phyloP scores from a whole-genome alignment of 495 filamentous ascomycete genomes.

The Beverwykella pulmonaria region DNA sequence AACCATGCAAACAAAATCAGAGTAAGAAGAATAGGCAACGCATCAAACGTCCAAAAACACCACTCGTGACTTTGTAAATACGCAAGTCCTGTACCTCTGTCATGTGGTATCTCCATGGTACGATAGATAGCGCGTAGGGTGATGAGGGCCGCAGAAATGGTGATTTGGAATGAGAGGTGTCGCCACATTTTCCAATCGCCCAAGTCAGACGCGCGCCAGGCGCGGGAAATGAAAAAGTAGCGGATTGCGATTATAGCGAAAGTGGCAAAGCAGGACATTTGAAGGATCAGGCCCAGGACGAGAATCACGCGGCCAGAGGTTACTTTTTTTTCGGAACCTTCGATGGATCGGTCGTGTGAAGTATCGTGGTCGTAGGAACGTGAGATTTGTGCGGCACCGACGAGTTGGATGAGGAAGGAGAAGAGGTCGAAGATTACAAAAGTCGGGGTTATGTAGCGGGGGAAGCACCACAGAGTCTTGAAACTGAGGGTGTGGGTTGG shows the following conservation, averaged over 20 bases:
- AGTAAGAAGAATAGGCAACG: slow-evolving; percentile 19
- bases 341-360: slow-evolving; percentile 15
- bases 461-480: slow-evolving; percentile 31
- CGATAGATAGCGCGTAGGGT: slow-evolving; percentile 30
- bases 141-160: slow-evolving; percentile 27
- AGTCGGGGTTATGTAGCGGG: slow-evolving; percentile 27
- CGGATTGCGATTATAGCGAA: slow-evolving; percentile 31
- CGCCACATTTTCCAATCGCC: slow-evolving; percentile 36
- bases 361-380: slow-evolving; percentile 17
- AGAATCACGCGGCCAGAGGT: slow-evolving; percentile 22
- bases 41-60: slow-evolving; percentile 34
- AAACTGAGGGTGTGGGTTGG: slow-evolving; percentile 17
- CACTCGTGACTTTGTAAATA: slow-evolving; percentile 28
- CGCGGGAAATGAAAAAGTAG: slow-evolving; percentile 14
- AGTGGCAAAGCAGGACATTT: slow-evolving; percentile 23
- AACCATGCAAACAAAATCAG: slow-evolving; percentile 10
- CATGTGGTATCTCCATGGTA: slow-evolving; percentile 31
- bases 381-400: slow-evolving; percentile 21
- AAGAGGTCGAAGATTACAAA: slow-evolving; percentile 32
- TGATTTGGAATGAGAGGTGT: slow-evolving; percentile 20
- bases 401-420: slow-evolving; percentile 28
- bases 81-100: slow-evolving; percentile 17
- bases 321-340: slow-evolving; percentile 20
- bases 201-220: slow-evolving; percentile 16
- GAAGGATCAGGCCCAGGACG: slow-evolving; percentile 26